Evolutionary conservation across 2,329 filamentous ascomycete species (phyloP).

Genomic region (Colletotrichum brevisporum): DNA sequence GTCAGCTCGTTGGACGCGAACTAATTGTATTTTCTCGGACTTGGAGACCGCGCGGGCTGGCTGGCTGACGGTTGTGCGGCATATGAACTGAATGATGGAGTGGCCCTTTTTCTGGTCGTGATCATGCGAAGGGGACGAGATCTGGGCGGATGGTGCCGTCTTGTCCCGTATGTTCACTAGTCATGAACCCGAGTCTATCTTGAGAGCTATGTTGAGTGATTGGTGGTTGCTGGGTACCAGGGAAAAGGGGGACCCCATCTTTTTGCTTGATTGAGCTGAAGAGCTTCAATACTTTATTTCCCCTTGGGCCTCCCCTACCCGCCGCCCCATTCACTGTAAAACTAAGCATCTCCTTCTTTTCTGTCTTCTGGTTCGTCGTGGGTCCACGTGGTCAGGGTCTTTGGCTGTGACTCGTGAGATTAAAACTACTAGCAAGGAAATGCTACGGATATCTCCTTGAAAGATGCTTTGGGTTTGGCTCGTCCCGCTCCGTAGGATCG

Average conservation of each 20-base stretch:
- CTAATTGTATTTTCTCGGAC: slow-evolving; percentile 5
- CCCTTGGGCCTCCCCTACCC: background rate
- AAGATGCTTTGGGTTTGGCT: too few species aligned
- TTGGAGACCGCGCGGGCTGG: background rate
- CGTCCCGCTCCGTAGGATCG: too few species aligned
- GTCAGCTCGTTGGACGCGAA: slow-evolving; percentile 13
- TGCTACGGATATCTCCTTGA: too few species aligned
- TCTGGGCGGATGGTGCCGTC: slow-evolving; percentile 17
- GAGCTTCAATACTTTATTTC: slow-evolving; percentile 7
- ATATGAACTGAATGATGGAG: background rate
- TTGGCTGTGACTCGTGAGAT: background rate
- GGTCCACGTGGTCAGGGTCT: background rate
- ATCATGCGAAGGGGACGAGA: background rate
- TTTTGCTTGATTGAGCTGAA: background rate
- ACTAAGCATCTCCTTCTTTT: too few species aligned
- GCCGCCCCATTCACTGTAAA: background rate
- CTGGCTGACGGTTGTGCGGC: background rate
- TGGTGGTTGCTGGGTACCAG: background rate
- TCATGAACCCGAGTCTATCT: background rate
- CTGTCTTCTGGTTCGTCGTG: background rate
- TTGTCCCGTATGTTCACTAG: background rate
- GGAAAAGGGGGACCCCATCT: background rate
- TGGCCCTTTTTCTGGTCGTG: background rate
- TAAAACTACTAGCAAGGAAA: background rate
- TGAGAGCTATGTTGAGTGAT: slow-evolving; percentile 3